Percentiles rank a stretch among this genome's conserved stretches.
phyloP scores from a whole-genome alignment of 805 yeast genomes.

The Zygosaccharomyces bisporus region DNA sequence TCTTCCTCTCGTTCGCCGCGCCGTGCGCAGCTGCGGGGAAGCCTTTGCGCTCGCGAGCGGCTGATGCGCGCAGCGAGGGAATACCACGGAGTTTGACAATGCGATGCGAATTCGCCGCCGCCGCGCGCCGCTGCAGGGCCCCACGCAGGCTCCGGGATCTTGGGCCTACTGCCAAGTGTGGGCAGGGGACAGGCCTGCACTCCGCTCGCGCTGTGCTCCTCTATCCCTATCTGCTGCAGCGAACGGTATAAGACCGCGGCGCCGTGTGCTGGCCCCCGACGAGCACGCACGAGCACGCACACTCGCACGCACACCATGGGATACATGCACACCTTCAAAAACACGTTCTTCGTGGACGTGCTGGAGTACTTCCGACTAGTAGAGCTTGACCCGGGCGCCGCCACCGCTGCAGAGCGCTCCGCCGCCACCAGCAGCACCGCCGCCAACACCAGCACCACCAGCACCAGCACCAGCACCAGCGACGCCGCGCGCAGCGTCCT shows the following conservation, averaged over 20 bases:
- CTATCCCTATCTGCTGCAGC: too few relatives aligned
- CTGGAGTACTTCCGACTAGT: constrained; percentile 17
- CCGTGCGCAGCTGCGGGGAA: background rate
- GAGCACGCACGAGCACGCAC: too few relatives aligned
- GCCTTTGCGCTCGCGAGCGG: background rate
- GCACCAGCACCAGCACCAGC: background rate
- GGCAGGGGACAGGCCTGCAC: too few relatives aligned
- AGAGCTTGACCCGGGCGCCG: background rate
- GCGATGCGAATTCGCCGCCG: too few relatives aligned
- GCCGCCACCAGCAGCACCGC: background rate
- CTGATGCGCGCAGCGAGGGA: background rate
- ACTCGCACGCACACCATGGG: too few relatives aligned
- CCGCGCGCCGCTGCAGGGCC: background rate
- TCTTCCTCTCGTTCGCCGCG: too few relatives aligned
- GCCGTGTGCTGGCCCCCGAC: too few relatives aligned
- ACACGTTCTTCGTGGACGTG: constrained; percentile 27
- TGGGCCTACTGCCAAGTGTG: background rate
- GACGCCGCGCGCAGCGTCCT: background rate
- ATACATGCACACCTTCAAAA: constrained; percentile 17
- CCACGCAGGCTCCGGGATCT: too few relatives aligned
- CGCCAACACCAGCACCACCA: background rate
- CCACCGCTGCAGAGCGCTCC: background rate
- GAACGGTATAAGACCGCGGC: background rate
- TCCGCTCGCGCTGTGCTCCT: too few relatives aligned
- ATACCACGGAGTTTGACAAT: background rate